These are phyloP conservation scores for Mucor lusitanicus DNA, from an alignment of 371 early-diverging fungal genomes.

Conservation along the genomic window DNA sequence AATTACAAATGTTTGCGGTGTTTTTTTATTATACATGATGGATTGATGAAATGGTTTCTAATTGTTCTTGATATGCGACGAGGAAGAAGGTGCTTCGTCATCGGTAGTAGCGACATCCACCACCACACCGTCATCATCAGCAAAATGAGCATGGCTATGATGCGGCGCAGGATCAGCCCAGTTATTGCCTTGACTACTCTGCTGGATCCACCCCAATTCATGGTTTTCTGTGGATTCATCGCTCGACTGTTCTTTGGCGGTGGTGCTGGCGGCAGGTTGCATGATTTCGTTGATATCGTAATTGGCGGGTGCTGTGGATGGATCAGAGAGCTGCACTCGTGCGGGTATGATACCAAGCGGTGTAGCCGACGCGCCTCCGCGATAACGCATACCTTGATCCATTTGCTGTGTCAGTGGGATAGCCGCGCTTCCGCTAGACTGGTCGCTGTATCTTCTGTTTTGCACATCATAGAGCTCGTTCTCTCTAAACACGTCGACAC, in stretches of 20 bases:
- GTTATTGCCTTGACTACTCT: conserved; percentile 19
- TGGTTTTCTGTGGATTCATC: conserved; percentile 3
- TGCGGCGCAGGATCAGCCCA: conserved; percentile 36
- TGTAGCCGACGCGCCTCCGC: neutral
- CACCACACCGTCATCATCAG: neutral
- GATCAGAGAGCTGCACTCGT: neutral
- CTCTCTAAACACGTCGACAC: conserved; percentile 27
- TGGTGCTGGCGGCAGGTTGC: neutral
- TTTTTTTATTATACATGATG: neutral
- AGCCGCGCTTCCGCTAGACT: conserved; percentile 35
- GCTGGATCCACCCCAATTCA: conserved; percentile 25
- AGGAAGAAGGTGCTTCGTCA: neutral
- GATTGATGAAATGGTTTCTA: too few species aligned
- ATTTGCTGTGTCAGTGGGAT: conserved; percentile 25
- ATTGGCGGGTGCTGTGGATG: neutral
- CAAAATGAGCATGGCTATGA: conserved; percentile 16
- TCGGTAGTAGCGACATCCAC: neutral
- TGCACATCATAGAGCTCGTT: neutral
- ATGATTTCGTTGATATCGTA: conserved; percentile 13
- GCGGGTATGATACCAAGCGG: conserved; percentile 11
- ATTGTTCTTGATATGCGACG: neutral
- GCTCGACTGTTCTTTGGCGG: neutral
- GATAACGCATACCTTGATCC: neutral
- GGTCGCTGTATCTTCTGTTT: conserved; percentile 15
- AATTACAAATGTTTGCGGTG: neutral